These are phyloP conservation scores for Lactarius akahatsu DNA, from an alignment of 768 basidiomycete genomes.

Conservation along the genomic window DNA sequence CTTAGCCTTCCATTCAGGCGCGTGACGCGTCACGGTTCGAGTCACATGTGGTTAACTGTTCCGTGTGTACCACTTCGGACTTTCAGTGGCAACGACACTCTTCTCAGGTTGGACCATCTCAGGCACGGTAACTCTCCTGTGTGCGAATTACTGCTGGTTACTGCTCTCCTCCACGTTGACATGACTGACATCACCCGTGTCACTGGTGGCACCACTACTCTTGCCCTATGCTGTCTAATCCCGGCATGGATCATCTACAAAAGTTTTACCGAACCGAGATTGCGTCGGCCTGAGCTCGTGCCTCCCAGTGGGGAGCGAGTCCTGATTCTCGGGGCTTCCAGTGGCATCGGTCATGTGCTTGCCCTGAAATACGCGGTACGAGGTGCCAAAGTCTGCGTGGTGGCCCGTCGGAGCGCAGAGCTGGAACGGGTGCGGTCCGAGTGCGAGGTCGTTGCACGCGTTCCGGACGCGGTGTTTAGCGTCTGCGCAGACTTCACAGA, in stretches of 20 bases:
- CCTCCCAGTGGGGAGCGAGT: conserved; percentile 61
- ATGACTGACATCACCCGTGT: neutral
- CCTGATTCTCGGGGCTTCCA: conserved; percentile 78
- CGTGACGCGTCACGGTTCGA: neutral
- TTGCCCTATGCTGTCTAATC: conserved; percentile 17
- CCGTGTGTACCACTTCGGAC: neutral
- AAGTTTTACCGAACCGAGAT: conserved; percentile 8
- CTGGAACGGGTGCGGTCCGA: conserved; percentile 61
- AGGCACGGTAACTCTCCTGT: neutral
- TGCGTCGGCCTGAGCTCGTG: conserved; percentile 40
- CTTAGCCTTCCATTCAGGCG: neutral
- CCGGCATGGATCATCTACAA: conserved; percentile 6
- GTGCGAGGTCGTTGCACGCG: conserved; percentile 41
- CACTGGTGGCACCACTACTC: neutral
- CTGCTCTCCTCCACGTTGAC: neutral
- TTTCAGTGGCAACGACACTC: neutral
- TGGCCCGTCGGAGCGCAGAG: conserved; percentile 59
- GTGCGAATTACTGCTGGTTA: neutral
- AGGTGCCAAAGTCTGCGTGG: conserved; percentile 74
- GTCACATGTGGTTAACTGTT: neutral
- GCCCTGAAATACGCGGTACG: conserved; percentile 68
- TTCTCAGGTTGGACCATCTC: neutral
- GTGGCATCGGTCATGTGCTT: conserved; percentile 74
- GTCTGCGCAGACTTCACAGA: conserved; percentile 62
- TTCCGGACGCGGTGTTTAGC: conserved; percentile 42